These are phyloP conservation scores for Saccharomycopsis fodiens DNA, from an alignment of 805 yeast genomes.

Conservation along the genomic window DNA sequence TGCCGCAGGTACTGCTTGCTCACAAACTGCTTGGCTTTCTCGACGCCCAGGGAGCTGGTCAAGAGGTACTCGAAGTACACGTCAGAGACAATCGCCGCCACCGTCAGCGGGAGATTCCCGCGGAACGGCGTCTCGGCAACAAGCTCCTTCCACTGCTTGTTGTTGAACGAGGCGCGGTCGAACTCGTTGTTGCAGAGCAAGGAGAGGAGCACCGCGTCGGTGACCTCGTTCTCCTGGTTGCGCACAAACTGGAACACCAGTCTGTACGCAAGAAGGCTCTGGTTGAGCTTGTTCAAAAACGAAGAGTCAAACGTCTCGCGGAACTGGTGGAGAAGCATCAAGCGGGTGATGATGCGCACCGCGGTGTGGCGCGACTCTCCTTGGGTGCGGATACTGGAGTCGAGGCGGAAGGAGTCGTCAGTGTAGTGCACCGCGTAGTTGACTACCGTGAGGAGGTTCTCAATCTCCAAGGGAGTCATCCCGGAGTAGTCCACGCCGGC, in stretches of 20 bases:
- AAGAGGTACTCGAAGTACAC: constrained; percentile 25
- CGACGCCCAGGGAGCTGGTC: constrained; percentile 18
- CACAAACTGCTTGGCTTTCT: constrained; percentile 19
- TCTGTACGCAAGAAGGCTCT: constrained; percentile 57
- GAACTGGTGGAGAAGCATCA: constrained; percentile 36
- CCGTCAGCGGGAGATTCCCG: constrained; percentile 46
- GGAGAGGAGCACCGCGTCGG: constrained; percentile 45
- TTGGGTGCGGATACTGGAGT: constrained; percentile 20
- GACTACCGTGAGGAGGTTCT: constrained; percentile 40
- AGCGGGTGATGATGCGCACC: constrained; percentile 39
- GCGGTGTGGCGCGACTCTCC: constrained; percentile 24
- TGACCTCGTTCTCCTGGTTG: constrained; percentile 42
- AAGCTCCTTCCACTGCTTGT: constrained; percentile 51
- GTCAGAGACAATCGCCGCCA: constrained; percentile 54
- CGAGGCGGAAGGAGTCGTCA: constrained; percentile 12
- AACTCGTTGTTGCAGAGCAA: constrained; percentile 50
- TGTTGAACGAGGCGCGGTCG: constrained; percentile 38
- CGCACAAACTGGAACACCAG: constrained; percentile 52
- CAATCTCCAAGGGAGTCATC: constrained; percentile 24
- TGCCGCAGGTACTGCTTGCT: constrained; percentile 6
- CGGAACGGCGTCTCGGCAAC: constrained; percentile 56
- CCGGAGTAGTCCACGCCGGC: constrained; percentile 21
- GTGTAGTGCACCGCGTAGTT: constrained; percentile 38
- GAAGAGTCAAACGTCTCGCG: constrained; percentile 39
- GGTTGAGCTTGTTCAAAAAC: constrained; percentile 54